Base-by-base conservation (phyloP, 257 asterid species). In the Plantago ovata region DNA sequence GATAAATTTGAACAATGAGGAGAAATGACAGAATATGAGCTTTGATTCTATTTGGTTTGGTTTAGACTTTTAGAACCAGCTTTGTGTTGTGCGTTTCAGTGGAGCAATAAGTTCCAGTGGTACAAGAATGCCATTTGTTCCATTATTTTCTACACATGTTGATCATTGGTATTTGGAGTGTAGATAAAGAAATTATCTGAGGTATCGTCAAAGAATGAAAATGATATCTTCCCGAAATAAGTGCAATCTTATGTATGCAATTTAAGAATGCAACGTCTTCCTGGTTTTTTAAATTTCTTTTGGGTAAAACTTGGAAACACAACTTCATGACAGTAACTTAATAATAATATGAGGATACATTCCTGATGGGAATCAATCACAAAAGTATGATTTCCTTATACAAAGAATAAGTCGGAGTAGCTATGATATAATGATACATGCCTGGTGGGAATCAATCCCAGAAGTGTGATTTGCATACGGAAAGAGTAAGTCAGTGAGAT, bases 101-200 rank as follows among this genome's bases (percentile, higher is more conserved):
- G 20, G 18, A 13, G 4, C 7, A 44, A n/a, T 2, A 44, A 19
- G 32, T 24, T 24, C 32, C 2, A 24, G 5, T 24, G 32, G 32
- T 24, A 24, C 32, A 24, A 24, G 32, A 24, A 24, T 2, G 32
- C 32, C 32, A 24, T 2, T 44, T 4, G 2, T n/a, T n/a, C n/a
- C n/a, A n/a, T n/a, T n/a, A n/a, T n/a, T n/a, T 44, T 6, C 18
- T 14, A 5, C 7, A n/a, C 18, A 16, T 44, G 20, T 44, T 44
- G 50, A 44, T 44, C 16, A 44, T 44, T 44, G 50, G 14, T 11
- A 9, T 9, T 44, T n/a, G 20, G 79, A 92, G 96, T 92, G 98
- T 76, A 80, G 21, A 44, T 16, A 44, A 43, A 13, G 50, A 44
- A 44, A 24, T 24, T 2, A 2, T 24, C 32, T 24, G 32, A 24